Percentiles rank a stretch among this genome's conserved stretches.
These are phyloP conservation scores for Amanita thiersii DNA, from an alignment of 768 basidiomycete genomes.

Conservation along the genomic window DNA sequence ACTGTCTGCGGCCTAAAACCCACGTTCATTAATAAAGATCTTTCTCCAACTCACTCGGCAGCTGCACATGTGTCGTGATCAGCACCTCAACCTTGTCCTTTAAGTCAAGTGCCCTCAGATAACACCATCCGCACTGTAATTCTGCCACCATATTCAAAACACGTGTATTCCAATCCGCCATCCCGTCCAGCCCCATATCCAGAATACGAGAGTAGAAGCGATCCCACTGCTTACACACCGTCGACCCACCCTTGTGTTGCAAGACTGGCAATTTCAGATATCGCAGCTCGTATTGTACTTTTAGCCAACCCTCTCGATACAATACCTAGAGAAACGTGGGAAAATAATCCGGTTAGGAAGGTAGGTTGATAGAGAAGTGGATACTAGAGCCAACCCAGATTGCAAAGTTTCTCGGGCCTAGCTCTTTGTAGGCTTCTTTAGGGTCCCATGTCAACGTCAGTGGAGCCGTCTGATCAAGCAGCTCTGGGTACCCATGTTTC, in stretches of 20 bases:
- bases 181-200: neutral
- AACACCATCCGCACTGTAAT: neutral
- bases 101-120: neutral
- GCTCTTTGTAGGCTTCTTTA: neutral
- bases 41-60: too few species aligned
- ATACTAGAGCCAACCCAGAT: too few species aligned
- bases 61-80: neutral
- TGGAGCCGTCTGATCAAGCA: neutral
- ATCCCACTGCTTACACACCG: neutral
- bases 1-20: too few species aligned
- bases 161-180: neutral
- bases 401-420: neutral
- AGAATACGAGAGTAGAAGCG: neutral
- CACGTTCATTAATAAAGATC: too few species aligned
- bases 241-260: neutral
- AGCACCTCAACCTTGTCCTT: neutral
- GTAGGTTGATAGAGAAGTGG: too few species aligned
- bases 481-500: conserved; percentile 1
- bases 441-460: neutral
- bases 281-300: neutral
- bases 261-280: neutral
- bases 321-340: neutral
- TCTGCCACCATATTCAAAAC: neutral
- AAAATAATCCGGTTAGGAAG: too few species aligned
- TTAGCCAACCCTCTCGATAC: neutral